Percentiles rank a stretch among this genome's conserved stretches.
These are phyloP conservation scores for Populus tomentosa DNA, from an alignment of 441 rosid genomes.

Conservation along the genomic window DNA sequence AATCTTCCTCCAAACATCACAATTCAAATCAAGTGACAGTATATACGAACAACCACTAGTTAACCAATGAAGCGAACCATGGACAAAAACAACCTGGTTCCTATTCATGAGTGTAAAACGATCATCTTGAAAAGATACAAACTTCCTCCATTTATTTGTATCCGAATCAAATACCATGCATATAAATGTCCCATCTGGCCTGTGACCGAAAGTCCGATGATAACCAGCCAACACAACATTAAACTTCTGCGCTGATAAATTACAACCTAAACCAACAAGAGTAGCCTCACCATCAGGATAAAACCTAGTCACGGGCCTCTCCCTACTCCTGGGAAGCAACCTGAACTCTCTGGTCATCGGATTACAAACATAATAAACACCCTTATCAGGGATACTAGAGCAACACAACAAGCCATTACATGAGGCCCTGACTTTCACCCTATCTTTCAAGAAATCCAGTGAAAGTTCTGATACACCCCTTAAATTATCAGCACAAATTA, in stretches of 20 bases:
- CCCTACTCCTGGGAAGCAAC: conserved; percentile 63
- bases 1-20: conserved; percentile 65
- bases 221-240: conserved; percentile 74
- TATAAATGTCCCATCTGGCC: conserved; percentile 72
- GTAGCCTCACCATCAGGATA: conserved; percentile 83
- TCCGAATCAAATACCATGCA: conserved; percentile 79
- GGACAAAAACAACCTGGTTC: conserved; percentile 74
- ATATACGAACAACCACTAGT: conserved; percentile 53
- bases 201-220: conserved; percentile 74
- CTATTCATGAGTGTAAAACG: conserved; percentile 70
- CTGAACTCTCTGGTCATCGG: conserved; percentile 71
- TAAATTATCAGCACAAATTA: conserved; percentile 58
- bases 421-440: conserved; percentile 72
- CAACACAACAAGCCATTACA: conserved; percentile 86
- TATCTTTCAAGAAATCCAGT: conserved; percentile 61
- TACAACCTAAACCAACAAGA: conserved; percentile 76
- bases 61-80: conserved; percentile 77
- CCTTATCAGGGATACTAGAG: conserved; percentile 72
- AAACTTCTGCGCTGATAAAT: conserved; percentile 37
- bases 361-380: conserved; percentile 76
- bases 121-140: conserved; percentile 59
- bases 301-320: conserved; percentile 66
- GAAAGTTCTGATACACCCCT: conserved; percentile 68
- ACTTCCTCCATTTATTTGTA: conserved; percentile 73
- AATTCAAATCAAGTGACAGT: conserved; percentile 60